phyloP scores from a whole-genome alignment of 2,329 filamentous ascomycete species.

The Anisogramma anomala region DNA sequence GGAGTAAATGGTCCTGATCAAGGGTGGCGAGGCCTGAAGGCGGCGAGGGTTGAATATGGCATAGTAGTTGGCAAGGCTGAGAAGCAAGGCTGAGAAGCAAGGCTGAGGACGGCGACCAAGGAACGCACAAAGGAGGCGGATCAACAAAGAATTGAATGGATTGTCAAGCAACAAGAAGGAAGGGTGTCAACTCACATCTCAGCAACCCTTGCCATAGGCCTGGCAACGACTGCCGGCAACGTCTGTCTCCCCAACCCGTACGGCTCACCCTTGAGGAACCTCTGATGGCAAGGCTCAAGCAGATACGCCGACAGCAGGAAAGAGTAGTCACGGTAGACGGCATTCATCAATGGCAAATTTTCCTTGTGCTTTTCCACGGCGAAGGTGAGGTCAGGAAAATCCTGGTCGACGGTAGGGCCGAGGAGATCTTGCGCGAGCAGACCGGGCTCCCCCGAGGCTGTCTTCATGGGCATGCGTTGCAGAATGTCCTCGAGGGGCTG shows the following conservation, averaged over 20 bases:
- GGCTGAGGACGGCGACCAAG: neutral
- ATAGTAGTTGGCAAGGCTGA: conserved; percentile 3
- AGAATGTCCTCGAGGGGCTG: conserved; percentile 59
- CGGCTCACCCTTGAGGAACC: conserved; percentile 54
- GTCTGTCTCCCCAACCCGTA: conserved; percentile 69
- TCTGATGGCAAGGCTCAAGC: conserved; percentile 80
- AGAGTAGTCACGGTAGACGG: conserved; percentile 81
- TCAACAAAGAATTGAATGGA: neutral
- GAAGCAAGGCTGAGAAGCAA: conserved; percentile 2
- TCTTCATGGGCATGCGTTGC: conserved; percentile 68
- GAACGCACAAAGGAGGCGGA: neutral
- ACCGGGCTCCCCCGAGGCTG: conserved; percentile 59
- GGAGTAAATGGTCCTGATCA: conserved; percentile 8
- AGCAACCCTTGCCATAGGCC: conserved; percentile 72
- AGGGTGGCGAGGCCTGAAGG: conserved; percentile 8
- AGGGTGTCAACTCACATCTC: conserved; percentile 55
- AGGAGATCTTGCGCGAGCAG: conserved; percentile 64
- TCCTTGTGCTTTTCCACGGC: conserved; percentile 60
- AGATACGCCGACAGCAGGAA: conserved; percentile 85
- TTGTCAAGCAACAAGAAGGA: neutral
- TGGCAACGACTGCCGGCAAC: conserved; percentile 63
- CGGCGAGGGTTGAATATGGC: conserved; percentile 4
- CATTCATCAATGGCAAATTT: conserved; percentile 71
- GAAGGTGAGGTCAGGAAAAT: conserved; percentile 65
- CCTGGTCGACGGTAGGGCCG: conserved; percentile 60